Evolutionary conservation across 768 basidiomycete species (phyloP).

Genomic region (Mrakia hoshinonis): DNA sequence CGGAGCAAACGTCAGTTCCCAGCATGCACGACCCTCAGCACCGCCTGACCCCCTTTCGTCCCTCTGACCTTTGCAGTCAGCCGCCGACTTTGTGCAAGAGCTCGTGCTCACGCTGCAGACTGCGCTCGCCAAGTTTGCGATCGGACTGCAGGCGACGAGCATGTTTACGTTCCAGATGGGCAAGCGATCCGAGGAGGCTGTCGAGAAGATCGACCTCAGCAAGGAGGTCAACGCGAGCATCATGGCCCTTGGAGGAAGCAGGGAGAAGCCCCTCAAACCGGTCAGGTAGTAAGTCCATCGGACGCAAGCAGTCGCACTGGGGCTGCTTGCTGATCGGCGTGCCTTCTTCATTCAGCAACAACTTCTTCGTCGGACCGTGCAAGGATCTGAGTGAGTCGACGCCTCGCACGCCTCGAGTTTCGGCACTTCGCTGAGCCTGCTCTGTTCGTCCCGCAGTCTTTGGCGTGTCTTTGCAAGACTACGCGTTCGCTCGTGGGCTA

Average conservation of each 20-base stretch:
- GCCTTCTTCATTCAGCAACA: not conserved
- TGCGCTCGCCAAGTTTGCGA: slow-evolving; percentile 13
- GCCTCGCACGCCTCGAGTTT: no score
- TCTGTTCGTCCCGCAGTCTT: not conserved
- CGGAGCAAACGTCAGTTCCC: slow-evolving; percentile 17
- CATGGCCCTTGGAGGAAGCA: not conserved
- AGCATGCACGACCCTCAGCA: no score
- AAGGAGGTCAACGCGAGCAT: slow-evolving; percentile 13
- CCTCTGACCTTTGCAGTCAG: no score
- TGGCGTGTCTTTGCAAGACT: slow-evolving; percentile 22
- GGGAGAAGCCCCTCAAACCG: not conserved
- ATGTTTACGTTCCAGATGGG: slow-evolving; percentile 25
- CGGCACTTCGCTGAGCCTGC: no score
- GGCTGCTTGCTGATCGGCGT: no score
- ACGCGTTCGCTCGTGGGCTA: slow-evolving; percentile 24
- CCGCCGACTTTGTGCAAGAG: slow-evolving; percentile 26
- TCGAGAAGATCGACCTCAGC: slow-evolving; percentile 6
- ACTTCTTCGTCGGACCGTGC: slow-evolving; percentile 19
- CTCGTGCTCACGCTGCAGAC: slow-evolving; percentile 22
- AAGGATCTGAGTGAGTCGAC: slow-evolving; percentile 19
- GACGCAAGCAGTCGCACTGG: no score
- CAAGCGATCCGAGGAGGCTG: slow-evolving; percentile 23
- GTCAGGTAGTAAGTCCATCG: not conserved
- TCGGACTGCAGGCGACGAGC: slow-evolving; percentile 21
- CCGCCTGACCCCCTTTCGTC: no score